A percentile compares a stretch with the other conserved stretches of the same genome.
Evolutionary conservation across 2,329 filamentous ascomycete genomes (phyloP).

Genomic region (Fusarium brachygibbosum): DNA sequence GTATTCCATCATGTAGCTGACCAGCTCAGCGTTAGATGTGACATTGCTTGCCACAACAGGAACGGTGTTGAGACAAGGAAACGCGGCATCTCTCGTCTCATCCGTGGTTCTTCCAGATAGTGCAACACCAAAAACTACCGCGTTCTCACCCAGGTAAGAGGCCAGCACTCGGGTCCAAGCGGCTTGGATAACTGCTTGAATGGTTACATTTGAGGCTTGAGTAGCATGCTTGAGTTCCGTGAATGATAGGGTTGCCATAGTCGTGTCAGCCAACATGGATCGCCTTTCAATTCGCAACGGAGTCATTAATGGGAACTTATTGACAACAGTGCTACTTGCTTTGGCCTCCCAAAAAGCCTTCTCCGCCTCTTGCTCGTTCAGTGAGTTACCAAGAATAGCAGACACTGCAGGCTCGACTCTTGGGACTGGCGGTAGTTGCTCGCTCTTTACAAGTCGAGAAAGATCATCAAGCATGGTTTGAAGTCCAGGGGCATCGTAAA

Average conservation of each 20-base stretch:
- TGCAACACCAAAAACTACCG: slow-evolving; percentile 83
- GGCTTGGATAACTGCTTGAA: slow-evolving; percentile 82
- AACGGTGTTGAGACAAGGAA: slow-evolving; percentile 87
- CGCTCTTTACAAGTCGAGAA: slow-evolving; percentile 45
- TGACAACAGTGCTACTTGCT: slow-evolving; percentile 67
- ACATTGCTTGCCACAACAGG: slow-evolving; percentile 74
- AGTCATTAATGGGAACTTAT: slow-evolving; percentile 82
- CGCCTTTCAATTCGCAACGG: slow-evolving; percentile 64
- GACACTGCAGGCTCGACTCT: slow-evolving; percentile 56
- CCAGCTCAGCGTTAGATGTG: slow-evolving; percentile 67
- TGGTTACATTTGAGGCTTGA: slow-evolving; percentile 71
- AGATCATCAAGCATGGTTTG: slow-evolving; percentile 74
- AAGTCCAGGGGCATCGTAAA: slow-evolving; percentile 87
- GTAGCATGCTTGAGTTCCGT: slow-evolving; percentile 68
- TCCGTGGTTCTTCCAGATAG: slow-evolving; percentile 79
- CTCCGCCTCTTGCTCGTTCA: slow-evolving; percentile 51
- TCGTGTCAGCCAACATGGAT: slow-evolving; percentile 53
- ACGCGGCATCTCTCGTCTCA: slow-evolving; percentile 69
- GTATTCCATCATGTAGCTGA: slow-evolving; percentile 73
- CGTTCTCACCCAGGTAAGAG: slow-evolving; percentile 80
- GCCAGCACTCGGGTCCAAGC: slow-evolving; percentile 83
- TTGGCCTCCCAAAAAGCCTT: slow-evolving; percentile 74
- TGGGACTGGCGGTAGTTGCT: slow-evolving; percentile 18
- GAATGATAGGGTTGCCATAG: slow-evolving; percentile 56
- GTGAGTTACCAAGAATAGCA: slow-evolving; percentile 57